Evolutionary conservation across 306 rosid genomes (phyloP).

Genomic region (Rosa rugosa): DNA sequence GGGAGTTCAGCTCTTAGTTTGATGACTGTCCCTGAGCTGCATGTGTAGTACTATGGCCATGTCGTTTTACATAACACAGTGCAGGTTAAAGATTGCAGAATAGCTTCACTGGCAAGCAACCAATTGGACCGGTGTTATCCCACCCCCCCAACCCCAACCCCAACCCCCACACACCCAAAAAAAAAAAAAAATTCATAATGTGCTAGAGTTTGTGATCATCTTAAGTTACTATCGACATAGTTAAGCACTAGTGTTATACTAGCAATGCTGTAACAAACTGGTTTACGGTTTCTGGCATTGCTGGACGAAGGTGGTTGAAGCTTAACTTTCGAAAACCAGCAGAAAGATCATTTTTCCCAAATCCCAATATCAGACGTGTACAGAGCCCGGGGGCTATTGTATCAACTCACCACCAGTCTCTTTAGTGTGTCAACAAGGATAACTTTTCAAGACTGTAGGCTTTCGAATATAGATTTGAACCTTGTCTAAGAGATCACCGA

Average conservation of each 20-base stretch:
- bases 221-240: not conserved
- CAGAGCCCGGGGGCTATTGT: conserved; percentile 38
- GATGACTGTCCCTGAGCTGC: conserved; percentile 5
- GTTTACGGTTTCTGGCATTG: conserved; percentile 61
- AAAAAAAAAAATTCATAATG: too few relatives aligned
- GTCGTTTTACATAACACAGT: too few relatives aligned
- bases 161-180: too few relatives aligned
- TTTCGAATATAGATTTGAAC: conserved; percentile 24
- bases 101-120: too few relatives aligned
- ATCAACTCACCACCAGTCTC: not conserved
- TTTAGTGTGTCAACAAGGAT: not conserved
- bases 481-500: conserved; percentile 55
- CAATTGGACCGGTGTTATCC: too few relatives aligned
- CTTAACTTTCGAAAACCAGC: conserved; percentile 64
- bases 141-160: too few relatives aligned
- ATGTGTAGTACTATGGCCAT: too few relatives aligned
- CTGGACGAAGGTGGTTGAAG: conserved; percentile 55
- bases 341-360: conserved; percentile 68
- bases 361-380: conserved; percentile 75
- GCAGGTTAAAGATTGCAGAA: too few relatives aligned
- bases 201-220: too few relatives aligned
- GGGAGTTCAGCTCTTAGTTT: conserved; percentile 71
- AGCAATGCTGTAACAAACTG: conserved; percentile 71
- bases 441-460: not conserved
- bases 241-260: conserved; percentile 31